Conservation (phyloP, 2,329 filamentous ascomycete species). For the Thielaviopsis euricoi region DNA sequence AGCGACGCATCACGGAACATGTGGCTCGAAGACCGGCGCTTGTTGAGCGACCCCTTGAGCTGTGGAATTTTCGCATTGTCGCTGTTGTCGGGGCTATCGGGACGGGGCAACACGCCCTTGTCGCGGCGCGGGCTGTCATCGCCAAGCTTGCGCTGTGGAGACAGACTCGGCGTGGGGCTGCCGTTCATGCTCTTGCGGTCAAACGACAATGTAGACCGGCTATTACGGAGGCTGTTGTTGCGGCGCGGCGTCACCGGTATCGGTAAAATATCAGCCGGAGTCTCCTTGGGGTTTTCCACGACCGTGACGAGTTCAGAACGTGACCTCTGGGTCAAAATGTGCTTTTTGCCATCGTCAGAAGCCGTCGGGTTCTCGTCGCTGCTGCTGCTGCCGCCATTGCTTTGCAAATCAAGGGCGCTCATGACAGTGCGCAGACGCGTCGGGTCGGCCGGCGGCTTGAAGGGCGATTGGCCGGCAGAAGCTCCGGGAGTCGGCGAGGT, state of each 20-base stretch:
- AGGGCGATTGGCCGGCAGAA: not conserved
- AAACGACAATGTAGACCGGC: not conserved
- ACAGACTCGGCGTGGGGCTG: not conserved
- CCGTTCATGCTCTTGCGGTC: not conserved
- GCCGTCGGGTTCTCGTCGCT: slow-evolving; percentile 1
- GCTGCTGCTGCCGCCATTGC: not conserved
- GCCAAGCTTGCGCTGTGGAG: slow-evolving; percentile 19
- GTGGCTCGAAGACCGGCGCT: not conserved
- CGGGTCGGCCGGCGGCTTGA: not conserved
- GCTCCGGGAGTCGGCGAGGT: slow-evolving; percentile 1
- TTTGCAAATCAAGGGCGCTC: slow-evolving; percentile 4
- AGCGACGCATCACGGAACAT: slow-evolving; percentile 7
- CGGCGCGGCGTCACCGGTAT: not conserved
- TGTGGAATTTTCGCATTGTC: slow-evolving; percentile 7
- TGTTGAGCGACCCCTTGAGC: slow-evolving; percentile 8
- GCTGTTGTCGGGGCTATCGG: slow-evolving; percentile 13
- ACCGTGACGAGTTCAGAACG: too few species aligned
- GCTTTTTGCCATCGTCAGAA: not conserved
- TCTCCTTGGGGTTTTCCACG: not conserved
- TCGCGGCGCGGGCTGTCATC: slow-evolving; percentile 28
- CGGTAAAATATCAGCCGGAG: not conserved
- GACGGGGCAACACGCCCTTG: slow-evolving; percentile 25
- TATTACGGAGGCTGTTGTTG: not conserved
- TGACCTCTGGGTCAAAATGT: too few species aligned
- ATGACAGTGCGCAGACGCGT: slow-evolving; percentile 3